Evolutionary conservation across 164 flowering plant species (phyloP), one percentile per base, ranked within the genome.

Genomic region (Annona cherimola): DNA sequence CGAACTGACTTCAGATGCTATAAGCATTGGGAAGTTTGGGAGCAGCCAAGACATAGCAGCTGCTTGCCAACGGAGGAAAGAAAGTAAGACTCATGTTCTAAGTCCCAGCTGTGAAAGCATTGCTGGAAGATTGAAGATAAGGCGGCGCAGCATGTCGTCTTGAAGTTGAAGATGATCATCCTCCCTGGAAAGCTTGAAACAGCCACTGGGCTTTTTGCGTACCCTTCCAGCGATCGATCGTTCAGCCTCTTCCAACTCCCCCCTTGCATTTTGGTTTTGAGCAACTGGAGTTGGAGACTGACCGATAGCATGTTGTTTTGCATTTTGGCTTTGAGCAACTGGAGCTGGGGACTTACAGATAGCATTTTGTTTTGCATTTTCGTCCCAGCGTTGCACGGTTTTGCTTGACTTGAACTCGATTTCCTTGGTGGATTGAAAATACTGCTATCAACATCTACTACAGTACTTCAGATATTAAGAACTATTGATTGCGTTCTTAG

Each of bases 91-190:
- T 16, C 1, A 4, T 4, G 9, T 4, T 8, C 50, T 8, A 8
- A 45, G 50, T 8, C 69, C 67, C 1, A 65, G 20, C 69, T 65
- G 68, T 0, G 82, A 77, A 16, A 55, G 82, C 57, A 79, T 81
- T 41, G 74, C 45, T 50, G 61, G 71, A 50, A 77, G 78, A 26
- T 67, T 77, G 73, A 59, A 68, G 72, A 69, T n/a, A 14, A 55
- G 71, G 76, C 74, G 55, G 57, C 59, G 57, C 59, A 62, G 50
- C 54, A 50, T 5, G 57, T 67, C 40, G 57, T 67, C 40, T 67
- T 67, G 69, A 67, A 67, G 69, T 8, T 67, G 35, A 44, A 16
- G 18, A 26, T 26, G 35, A 26, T 26, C 35, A 26, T 26, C 35
- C 35, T 26, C 0, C 35, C 35, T 26, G 35, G 35, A 26, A 26